Conservation (phyloP, 23 red algal species). For the Pyropia haitanensis region DNA sequence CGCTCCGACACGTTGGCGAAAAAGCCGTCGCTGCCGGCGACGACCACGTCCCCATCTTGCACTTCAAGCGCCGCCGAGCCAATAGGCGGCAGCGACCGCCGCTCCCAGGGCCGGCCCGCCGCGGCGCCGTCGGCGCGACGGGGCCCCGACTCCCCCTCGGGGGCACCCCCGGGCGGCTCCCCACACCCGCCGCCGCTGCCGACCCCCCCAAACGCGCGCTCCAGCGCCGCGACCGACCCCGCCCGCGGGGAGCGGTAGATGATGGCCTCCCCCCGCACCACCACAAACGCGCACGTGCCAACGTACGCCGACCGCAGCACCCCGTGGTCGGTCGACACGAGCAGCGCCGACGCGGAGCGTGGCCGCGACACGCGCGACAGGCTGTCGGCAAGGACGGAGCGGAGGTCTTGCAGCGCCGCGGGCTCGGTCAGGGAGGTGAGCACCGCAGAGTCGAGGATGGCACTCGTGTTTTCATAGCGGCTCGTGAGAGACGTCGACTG, state of each 20-base stretch:
- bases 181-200: not conserved
- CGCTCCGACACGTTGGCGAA: slow-evolving; percentile 55
- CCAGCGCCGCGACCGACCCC: slow-evolving; percentile 6
- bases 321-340: slow-evolving; percentile 9
- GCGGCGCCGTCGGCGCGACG: slow-evolving; percentile 5
- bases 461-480: no score
- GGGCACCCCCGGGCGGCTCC: not conserved
- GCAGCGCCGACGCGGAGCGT: slow-evolving; percentile 9
- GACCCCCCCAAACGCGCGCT: not conserved
- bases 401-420: no score
- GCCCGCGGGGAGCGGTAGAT: slow-evolving; percentile 23
- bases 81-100: not conserved
- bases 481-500: no score
- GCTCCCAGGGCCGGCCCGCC: not conserved
- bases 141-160: not conserved
- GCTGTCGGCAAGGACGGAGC: no score
- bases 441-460: no score
- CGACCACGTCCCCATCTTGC: slow-evolving; percentile 38
- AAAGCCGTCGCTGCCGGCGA: slow-evolving; percentile 61
- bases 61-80: slow-evolving; percentile 9
- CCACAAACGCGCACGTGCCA: slow-evolving; percentile 32
- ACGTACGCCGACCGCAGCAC: slow-evolving; percentile 33
- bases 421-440: no score
- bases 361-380: no score
- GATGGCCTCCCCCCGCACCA: slow-evolving; percentile 27